Evolutionary conservation across 2,329 filamentous ascomycete species (phyloP), one percentile per base, ranked within the genome.

Genomic region (Keithomyces neogunnii): DNA sequence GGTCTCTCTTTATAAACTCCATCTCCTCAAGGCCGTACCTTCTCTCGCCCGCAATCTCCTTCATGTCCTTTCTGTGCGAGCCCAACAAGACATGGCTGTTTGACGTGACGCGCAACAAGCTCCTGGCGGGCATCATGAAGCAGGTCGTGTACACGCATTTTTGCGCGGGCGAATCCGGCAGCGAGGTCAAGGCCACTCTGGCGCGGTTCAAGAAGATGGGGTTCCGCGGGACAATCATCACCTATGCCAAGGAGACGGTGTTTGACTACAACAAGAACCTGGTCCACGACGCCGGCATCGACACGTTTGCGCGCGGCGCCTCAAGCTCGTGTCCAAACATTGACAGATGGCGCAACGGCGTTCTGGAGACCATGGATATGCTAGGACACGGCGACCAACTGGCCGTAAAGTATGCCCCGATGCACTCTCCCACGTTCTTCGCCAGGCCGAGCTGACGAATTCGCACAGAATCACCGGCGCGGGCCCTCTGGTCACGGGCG

Each of bases 91-190:
- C 76, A 5, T 64, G 63, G 36, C 49, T 69, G 0, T 57, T 70
- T 59, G 71, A 49, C 55, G 67, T 78, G 13, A 75, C 80, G 45
- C 66, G 66, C 40, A 82, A 81, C 57, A 71, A 72, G 0, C 19
- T 80, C 0, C 63, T 81, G 10, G 65, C 70, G 30, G 62, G 65
- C 9, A 51, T 80, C 3, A 65, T 82, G 5, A 75, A 74, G 59
- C 67, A 72, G 53, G 80, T 76, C 0, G 78, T 74, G 5, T 73
- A 65, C 60, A 75, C 77, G 40, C 78, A 82, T 51, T 82, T 81
- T 62, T 82, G 78, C 56, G 73, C 74, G 0, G 78, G 78, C 1
- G 73, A 75, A 58, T 74, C 69, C 26, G 64, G 66, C 10, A 61
- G 64, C 0, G 73, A 80, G 62, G 73, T 78, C 0, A 64, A 65